phyloP scores from a whole-genome alignment of 805 yeast genomes.

The Nakazawaea molendinolei region DNA sequence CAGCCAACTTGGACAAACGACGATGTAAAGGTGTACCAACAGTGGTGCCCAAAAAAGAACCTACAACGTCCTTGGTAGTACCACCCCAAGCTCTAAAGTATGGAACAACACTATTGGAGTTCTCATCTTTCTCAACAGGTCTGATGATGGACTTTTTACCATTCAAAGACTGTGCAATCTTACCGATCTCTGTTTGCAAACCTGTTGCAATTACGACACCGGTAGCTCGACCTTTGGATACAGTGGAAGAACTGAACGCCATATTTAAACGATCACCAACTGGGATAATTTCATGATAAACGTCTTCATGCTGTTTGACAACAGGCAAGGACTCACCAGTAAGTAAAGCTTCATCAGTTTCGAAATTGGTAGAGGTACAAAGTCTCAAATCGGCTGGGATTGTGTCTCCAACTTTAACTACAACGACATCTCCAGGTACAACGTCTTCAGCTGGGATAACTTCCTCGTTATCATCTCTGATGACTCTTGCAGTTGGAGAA shows the following conservation, averaged over 20 bases:
- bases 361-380: slow-evolving; percentile 53
- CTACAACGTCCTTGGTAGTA: slow-evolving; percentile 48
- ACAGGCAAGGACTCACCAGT: slow-evolving; percentile 89
- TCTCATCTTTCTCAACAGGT: slow-evolving; percentile 34
- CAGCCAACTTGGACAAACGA: slow-evolving; percentile 70
- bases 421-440: slow-evolving; percentile 69
- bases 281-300: slow-evolving; percentile 38
- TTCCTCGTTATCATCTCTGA: slow-evolving; percentile 50
- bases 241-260: slow-evolving; percentile 65
- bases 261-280: slow-evolving; percentile 71
- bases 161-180: slow-evolving; percentile 55
- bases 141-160: slow-evolving; percentile 33
- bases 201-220: slow-evolving; percentile 70
- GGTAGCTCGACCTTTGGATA: slow-evolving; percentile 67
- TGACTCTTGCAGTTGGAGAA: slow-evolving; percentile 64
- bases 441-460: slow-evolving; percentile 57
- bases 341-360: slow-evolving; percentile 79
- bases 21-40: slow-evolving; percentile 81
- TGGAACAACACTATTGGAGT: slow-evolving; percentile 35
- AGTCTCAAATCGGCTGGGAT: slow-evolving; percentile 70
- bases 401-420: slow-evolving; percentile 64
- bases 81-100: slow-evolving; percentile 39
- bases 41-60: slow-evolving; percentile 66
- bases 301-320: slow-evolving; percentile 39
- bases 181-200: slow-evolving; percentile 65